Base-by-base conservation (phyloP, 2,329 filamentous ascomycete genomes). In the Aphanoascus verrucosus region DNA sequence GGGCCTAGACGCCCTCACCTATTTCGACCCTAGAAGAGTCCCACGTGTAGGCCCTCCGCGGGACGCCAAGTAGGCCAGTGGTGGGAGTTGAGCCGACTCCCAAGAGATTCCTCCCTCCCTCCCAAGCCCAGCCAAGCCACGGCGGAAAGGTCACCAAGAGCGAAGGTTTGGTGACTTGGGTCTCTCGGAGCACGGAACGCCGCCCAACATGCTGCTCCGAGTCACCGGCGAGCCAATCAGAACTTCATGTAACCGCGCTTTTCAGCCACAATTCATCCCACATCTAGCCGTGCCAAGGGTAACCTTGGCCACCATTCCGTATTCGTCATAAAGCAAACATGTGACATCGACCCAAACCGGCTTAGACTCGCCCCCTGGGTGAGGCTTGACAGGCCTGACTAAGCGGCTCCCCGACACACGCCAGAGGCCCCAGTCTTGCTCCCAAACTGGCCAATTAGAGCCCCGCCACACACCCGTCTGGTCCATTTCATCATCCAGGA, bases 361-460 rank as follows among this genome's bases (percentile, higher is more conserved):
- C 5, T 34, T 52, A 52, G 49, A 28, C 12, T 8, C 14, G 40
- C 17, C 15, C 37, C 32, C 20, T 2, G 15, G 37, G 9, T 20
- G 9, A 2, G 50, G 31, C 15, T 19, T 15, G 38, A 15, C 38
- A 14, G n/a, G 40, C 14, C 35, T 42, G 49, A 42, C 41, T 43
- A 43, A 37, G 14, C 38, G 14, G 50, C 49, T 40, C 14, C 23
- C 35, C 48, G 42, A 51, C 49, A 38, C 49, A 41, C n/a, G 8
- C 17, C 31, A 14, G 28, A 40, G 1, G 41, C 42, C 52, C 46
- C 49, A 35, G 37, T 48, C 40, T 59, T 67, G 66, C 59, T 63
- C 50, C 60, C 61, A 64, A 67, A 65, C 31, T 68, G 63, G 60
- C 66, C 66, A 68, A 68, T 67, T 62, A 65, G 42, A 55, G 14